Evolutionary conservation across 176 grass and related monocot genomes (phyloP).

Genomic region (Poa pratensis): DNA sequence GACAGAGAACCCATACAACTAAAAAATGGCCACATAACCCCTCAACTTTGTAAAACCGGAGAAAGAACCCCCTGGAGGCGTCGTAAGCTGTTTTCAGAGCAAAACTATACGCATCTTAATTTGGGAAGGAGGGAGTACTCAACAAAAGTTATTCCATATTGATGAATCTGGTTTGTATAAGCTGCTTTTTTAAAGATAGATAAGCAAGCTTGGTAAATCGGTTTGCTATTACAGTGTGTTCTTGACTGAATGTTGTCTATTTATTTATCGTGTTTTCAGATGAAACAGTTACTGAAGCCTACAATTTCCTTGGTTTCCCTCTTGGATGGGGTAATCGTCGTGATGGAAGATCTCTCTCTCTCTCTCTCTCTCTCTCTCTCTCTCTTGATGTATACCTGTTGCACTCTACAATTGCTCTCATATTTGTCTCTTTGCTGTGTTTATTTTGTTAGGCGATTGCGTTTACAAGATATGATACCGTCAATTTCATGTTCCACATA

Average conservation of each 20-base stretch:
- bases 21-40: too few species aligned
- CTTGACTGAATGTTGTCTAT: neutral
- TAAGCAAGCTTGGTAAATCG: neutral
- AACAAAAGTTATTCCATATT: neutral
- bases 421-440: neutral
- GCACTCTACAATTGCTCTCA: neutral
- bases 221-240: neutral
- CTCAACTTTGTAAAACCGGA: too few species aligned
- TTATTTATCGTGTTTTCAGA: neutral
- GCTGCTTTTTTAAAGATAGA: neutral
- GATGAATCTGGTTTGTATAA: neutral
- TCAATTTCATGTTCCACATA: constrained; percentile 6
- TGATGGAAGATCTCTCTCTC: neutral
- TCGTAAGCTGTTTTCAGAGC: too few species aligned
- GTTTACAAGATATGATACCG: constrained; percentile 21
- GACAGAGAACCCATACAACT: too few species aligned
- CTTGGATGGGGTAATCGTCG: neutral
- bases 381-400: neutral
- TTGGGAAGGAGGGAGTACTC: neutral
- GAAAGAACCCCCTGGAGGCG: too few species aligned
- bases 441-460: neutral
- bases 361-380: neutral
- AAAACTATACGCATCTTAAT: too few species aligned
- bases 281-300: constrained; percentile 19
- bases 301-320: neutral